Percentiles rank a stretch among this genome's conserved stretches.
Evolutionary conservation across 257 asterid genomes (phyloP).

Genomic region (Solanum paucissectum): DNA sequence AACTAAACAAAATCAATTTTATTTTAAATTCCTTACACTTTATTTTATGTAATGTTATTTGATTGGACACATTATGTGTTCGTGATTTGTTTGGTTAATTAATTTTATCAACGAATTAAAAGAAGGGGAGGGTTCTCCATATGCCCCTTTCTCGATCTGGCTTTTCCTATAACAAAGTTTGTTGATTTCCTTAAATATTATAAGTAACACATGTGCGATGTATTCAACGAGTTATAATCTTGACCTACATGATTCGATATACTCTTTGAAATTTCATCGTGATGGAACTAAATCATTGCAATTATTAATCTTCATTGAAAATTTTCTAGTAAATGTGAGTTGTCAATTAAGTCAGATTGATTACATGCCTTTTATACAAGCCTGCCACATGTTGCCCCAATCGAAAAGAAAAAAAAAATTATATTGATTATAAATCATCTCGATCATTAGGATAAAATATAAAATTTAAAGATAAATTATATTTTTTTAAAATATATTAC

Average conservation of each 20-base stretch:
- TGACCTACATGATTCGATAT: background rate
- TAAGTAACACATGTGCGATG: background rate
- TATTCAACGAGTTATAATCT: background rate
- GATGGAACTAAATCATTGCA: background rate
- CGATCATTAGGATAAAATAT: background rate
- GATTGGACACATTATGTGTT: background rate
- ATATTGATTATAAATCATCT: background rate
- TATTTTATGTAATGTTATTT: background rate
- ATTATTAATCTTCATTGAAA: background rate
- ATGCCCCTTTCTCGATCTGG: background rate
- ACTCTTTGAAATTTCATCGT: background rate
- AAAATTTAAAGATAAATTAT: background rate
- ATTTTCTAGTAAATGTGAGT: background rate
- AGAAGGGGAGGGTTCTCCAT: background rate
- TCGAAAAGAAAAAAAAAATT: background rate
- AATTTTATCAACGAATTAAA: background rate
- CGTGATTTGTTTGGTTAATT: background rate
- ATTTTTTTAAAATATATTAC: background rate
- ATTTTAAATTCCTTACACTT: background rate
- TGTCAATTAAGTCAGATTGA: background rate
- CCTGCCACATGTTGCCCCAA: background rate
- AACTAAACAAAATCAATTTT: background rate
- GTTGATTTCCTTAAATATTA: background rate
- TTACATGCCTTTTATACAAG: background rate
- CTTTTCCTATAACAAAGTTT: background rate